These are phyloP conservation scores for Ophiognomonia clavigignenti-juglandacearum DNA, from an alignment of 2,329 filamentous ascomycete genomes.

Conservation along the genomic window DNA sequence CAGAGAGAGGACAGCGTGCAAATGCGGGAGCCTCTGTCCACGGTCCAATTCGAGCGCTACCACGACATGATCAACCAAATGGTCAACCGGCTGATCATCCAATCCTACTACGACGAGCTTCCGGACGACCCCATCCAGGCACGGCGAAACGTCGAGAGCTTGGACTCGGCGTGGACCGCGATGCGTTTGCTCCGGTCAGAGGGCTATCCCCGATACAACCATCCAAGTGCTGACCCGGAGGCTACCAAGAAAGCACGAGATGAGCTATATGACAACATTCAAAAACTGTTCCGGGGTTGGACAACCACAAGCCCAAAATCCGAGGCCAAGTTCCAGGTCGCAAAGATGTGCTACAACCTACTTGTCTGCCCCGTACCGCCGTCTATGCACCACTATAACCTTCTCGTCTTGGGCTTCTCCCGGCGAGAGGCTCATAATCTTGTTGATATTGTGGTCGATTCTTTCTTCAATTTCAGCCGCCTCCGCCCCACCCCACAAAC, in stretches of 20 bases:
- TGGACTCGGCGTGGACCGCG: constrained; percentile 27
- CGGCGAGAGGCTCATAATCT: constrained; percentile 43
- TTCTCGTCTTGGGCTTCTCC: constrained; percentile 62
- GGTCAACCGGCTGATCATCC: constrained; percentile 25
- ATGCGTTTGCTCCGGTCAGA: constrained; percentile 28
- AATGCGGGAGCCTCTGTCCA: constrained; percentile 19
- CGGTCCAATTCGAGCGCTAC: constrained; percentile 18
- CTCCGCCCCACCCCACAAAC: constrained; percentile 45
- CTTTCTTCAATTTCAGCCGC: constrained; percentile 39
- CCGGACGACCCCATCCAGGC: constrained; percentile 18
- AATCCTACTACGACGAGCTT: constrained; percentile 22
- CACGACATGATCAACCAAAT: constrained; percentile 23
- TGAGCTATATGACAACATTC: constrained; percentile 20
- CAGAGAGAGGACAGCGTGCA: constrained; percentile 3
- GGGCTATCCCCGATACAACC: constrained; percentile 28
- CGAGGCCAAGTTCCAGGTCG: constrained; percentile 26
- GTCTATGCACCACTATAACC: constrained; percentile 66
- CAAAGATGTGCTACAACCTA: constrained; percentile 61
- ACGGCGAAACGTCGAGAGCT: constrained; percentile 18
- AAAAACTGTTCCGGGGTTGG: constrained; percentile 24
- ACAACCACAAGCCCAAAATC: constrained; percentile 13
- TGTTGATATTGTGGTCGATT: constrained; percentile 48
- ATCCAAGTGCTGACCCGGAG: constrained; percentile 19
- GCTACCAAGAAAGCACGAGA: constrained; percentile 18
- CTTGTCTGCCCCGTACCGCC: constrained; percentile 57